Conservation (phyloP, 2,329 filamentous ascomycete species). For the Phoma herbarum region DNA sequence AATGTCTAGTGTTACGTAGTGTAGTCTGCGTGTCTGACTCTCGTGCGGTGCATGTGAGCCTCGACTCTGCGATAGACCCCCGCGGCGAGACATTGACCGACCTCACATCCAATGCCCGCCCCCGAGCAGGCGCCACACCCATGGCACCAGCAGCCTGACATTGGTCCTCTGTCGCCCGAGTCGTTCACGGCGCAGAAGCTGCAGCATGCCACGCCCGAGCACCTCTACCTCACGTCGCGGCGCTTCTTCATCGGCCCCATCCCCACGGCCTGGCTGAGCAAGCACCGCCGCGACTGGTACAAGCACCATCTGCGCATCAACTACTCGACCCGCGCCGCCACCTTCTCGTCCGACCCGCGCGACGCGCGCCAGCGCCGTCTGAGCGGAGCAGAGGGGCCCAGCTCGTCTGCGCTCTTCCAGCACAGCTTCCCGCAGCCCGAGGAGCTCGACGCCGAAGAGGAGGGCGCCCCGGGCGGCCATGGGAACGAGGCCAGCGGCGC, state of each 20-base stretch:
- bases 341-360: conserved; percentile 61
- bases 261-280: conserved; percentile 70
- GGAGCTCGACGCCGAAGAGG: conserved; percentile 44
- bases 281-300: conserved; percentile 71
- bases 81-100: conserved; percentile 21
- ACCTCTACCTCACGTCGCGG: conserved; percentile 68
- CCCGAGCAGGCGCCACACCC: conserved; percentile 34
- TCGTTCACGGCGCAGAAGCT: conserved; percentile 65
- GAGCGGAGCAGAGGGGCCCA: conserved; percentile 54
- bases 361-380: conserved; percentile 55
- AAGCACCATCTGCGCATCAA: conserved; percentile 58
- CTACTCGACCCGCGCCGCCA: conserved; percentile 56
- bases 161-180: conserved; percentile 53
- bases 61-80: conserved; percentile 12
- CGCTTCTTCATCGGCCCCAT: conserved; percentile 73
- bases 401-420: conserved; percentile 48
- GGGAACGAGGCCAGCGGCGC: neutral
- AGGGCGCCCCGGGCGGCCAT: conserved; percentile 19
- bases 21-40: conserved; percentile 12
- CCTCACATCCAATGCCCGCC: conserved; percentile 42
- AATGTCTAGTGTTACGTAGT: conserved; percentile 29
- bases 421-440: conserved; percentile 56
- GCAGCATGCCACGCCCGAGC: conserved; percentile 69
- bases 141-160: conserved; percentile 47
- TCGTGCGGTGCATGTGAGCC: conserved; percentile 24